phyloP scores from a whole-genome alignment of 805 yeast species.

The Torulaspora quercuum region DNA sequence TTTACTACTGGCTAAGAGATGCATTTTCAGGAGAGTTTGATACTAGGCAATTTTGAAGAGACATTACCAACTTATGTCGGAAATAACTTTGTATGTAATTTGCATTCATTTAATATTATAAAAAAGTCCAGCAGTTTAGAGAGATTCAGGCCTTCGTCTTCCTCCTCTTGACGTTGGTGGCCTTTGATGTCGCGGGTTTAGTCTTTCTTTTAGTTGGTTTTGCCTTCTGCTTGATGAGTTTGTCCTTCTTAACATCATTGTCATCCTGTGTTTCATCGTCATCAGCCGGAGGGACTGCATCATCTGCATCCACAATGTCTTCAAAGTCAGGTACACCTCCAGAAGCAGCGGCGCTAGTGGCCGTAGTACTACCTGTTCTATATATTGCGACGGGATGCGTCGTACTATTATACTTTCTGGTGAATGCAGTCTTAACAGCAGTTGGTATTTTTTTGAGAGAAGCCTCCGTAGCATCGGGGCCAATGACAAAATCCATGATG shows the following conservation, averaged over 20 bases:
- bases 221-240: slow-evolving; percentile 34
- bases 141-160: slow-evolving; percentile 20
- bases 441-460: slow-evolving; percentile 63
- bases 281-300: slow-evolving; percentile 28
- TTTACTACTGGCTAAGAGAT: slow-evolving; percentile 62
- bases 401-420: slow-evolving; percentile 71
- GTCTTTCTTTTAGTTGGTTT: slow-evolving; percentile 30
- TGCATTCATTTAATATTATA: slow-evolving; percentile 1
- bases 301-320: slow-evolving; percentile 38
- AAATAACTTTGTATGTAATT: not conserved
- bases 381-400: slow-evolving; percentile 84
- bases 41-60: slow-evolving; percentile 1
- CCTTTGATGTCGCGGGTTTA: slow-evolving; percentile 17
- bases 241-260: slow-evolving; percentile 38
- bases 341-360: slow-evolving; percentile 15
- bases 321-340: slow-evolving; percentile 36
- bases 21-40: slow-evolving; percentile 49
- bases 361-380: slow-evolving; percentile 62
- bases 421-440: slow-evolving; percentile 77
- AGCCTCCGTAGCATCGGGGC: slow-evolving; percentile 47
- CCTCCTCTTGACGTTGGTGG: slow-evolving; percentile 22
- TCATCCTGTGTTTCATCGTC: slow-evolving; percentile 33
- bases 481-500: slow-evolving; percentile 78
- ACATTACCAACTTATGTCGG: not conserved
- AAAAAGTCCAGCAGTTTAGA: not conserved